phyloP scores from a whole-genome alignment of 1,284 basidiomycete genomes.

The Tylopilus sp. region DNA sequence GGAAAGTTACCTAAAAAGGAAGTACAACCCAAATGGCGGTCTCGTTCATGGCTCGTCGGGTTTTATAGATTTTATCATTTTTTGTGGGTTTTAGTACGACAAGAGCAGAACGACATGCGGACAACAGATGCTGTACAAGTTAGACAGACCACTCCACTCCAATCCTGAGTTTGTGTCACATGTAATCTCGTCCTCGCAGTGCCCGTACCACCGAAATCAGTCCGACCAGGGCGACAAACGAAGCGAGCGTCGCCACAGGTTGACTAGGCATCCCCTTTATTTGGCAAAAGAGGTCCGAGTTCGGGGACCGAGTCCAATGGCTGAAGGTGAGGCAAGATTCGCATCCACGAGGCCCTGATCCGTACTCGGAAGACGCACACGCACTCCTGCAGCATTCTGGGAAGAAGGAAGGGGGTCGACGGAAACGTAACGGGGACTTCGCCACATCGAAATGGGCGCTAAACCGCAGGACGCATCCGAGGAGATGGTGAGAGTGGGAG shows the following conservation, averaged over 20 bases:
- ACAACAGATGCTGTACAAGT: conserved; percentile 6
- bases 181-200: background rate
- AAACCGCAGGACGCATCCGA: conserved; percentile 8
- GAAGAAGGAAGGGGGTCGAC: conserved; percentile 2
- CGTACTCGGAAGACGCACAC: conserved; percentile 8
- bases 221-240: no score
- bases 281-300: background rate
- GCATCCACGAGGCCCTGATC: conserved; percentile 14
- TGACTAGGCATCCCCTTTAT: background rate
- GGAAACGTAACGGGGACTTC: conserved; percentile 3
- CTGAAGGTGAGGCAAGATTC: background rate
- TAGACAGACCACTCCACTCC: conserved; percentile 10
- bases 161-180: conserved; percentile 16
- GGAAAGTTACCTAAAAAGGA: background rate
- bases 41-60: no score
- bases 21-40: no score
- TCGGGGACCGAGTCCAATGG: background rate
- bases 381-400: conserved; percentile 10
- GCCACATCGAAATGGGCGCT: conserved; percentile 15
- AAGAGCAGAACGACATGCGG: conserved; percentile 3
- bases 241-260: background rate
- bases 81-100: conserved; percentile 18
- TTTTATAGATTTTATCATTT: conserved; percentile 12
- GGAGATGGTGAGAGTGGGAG: conserved; percentile 1
- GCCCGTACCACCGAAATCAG: background rate